phyloP scores from a whole-genome alignment of 768 basidiomycete species.

The Kwoniella botswanensis region DNA sequence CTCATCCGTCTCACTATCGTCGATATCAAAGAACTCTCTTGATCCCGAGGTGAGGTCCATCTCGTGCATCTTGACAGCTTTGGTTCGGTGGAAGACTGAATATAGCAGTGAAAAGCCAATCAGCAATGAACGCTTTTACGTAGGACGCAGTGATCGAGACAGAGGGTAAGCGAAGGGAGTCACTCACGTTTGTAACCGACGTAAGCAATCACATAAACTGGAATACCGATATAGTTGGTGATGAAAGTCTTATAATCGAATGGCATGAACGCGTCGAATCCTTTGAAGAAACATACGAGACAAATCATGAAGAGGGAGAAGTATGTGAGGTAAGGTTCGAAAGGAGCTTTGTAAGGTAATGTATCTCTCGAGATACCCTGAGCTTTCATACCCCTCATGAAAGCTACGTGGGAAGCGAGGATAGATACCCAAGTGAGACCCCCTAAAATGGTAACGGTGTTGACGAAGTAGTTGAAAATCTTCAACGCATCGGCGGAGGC shows the following conservation, averaged over 20 bases:
- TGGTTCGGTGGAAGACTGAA: conserved; percentile 40
- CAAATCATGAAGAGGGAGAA: conserved; percentile 70
- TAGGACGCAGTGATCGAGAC: background rate
- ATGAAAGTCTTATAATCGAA: conserved; percentile 61
- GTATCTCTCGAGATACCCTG: conserved; percentile 62
- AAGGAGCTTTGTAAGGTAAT: conserved; percentile 57
- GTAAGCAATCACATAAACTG: conserved; percentile 63
- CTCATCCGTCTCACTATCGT: conserved; percentile 35
- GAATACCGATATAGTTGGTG: conserved; percentile 61
- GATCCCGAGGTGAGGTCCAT: conserved; percentile 51
- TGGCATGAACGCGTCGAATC: conserved; percentile 64
- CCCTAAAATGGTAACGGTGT: conserved; percentile 41
- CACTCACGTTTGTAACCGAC: conserved; percentile 60
- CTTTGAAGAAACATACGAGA: conserved; percentile 65
- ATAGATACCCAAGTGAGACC: conserved; percentile 49
- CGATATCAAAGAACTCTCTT: conserved; percentile 50
- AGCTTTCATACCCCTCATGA: conserved; percentile 48
- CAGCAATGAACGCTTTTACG: background rate
- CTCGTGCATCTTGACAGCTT: conserved; percentile 35
- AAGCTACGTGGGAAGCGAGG: conserved; percentile 41
- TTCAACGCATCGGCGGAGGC: conserved; percentile 64
- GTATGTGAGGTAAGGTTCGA: conserved; percentile 68
- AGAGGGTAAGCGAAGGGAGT: background rate
- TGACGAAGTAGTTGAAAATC: conserved; percentile 55
- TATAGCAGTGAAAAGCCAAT: background rate